Evolutionary conservation across 768 basidiomycete species (phyloP), one percentile per base, ranked within the genome.

Genomic region (Hemileccinum impolitum): DNA sequence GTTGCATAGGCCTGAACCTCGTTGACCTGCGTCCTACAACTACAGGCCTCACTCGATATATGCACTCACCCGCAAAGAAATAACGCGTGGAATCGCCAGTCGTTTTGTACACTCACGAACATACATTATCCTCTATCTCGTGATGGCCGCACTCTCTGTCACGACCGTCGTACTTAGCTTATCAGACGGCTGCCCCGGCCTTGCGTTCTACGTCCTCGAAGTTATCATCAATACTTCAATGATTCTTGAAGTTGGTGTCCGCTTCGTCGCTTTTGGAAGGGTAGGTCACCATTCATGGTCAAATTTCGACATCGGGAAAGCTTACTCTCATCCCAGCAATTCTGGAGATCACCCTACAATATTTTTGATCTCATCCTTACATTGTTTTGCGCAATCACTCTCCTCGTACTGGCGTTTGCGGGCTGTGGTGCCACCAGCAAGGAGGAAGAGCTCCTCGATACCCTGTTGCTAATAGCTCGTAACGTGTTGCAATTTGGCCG

Each of bases 311-410:
- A 12, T 39, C 14, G 36, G 36, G n/a, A 19, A 47, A 18, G 21
- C 48, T 61, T 18, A 57, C 40, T 25, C 14, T 14, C 10, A 14
- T 14, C 21, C 17, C 64, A 94, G 93, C 89, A 93, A 91, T 96
- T 96, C 74, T 94, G 91, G 91, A 88, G 81, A 65, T 90, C 90
- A n/a, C 84, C 85, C 11, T 93, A 91, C 72, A 97, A 97, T 64
- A 72, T 90, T 28, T 75, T 94, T 59, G 94, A 97, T 65, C 77
- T 96, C 14, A 79, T 89, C 43, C 76, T 99, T 38, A 98, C 96
- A 2, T 56, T 80, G 25, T 90, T 99, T 71, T 98, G 95, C 63
- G 85, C 82, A 4, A 65, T 97, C 50, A 99, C 96, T 6, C 72
- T 99, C 40, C 75, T 94, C 28, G 82, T 98, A 17, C 81, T 98